These are phyloP conservation scores for Coemansia sp. DNA, from an alignment of 192 early-diverging fungal genomes.

Conservation along the genomic window DNA sequence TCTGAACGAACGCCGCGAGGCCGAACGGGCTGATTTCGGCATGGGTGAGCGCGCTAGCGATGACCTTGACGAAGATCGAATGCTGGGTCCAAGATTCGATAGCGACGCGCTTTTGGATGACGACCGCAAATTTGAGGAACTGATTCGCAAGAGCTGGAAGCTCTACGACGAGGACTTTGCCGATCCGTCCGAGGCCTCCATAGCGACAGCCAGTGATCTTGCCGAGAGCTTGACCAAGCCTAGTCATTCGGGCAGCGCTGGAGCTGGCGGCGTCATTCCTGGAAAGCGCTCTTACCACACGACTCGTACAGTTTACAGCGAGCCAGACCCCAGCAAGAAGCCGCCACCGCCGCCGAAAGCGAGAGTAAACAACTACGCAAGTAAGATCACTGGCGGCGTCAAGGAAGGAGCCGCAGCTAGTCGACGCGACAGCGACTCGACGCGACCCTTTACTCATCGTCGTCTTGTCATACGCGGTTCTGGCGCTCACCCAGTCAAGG, in stretches of 20 bases:
- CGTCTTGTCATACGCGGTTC: not conserved
- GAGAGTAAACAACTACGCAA: not conserved
- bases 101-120: constrained; percentile 4
- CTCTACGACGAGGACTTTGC: constrained; percentile 41
- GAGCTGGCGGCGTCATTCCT: not conserved
- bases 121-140: constrained; percentile 44
- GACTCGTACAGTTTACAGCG: not conserved
- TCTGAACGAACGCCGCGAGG: constrained; percentile 10
- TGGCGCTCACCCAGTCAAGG: not conserved
- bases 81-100: not conserved
- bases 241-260: not conserved
- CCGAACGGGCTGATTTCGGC: not conserved
- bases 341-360: not conserved
- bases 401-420: not conserved
- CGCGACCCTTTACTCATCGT: not conserved
- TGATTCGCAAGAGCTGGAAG: constrained; percentile 45
- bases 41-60: not conserved
- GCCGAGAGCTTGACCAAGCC: not conserved
- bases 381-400: not conserved
- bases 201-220: not conserved
- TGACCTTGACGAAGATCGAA: not conserved
- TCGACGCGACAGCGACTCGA: not conserved
- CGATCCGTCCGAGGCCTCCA: not conserved
- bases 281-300: constrained; percentile 36
- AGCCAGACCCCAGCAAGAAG: not conserved